Base-by-base conservation (phyloP, 1,139 yeast species). In the Geotrichum europaeum region DNA sequence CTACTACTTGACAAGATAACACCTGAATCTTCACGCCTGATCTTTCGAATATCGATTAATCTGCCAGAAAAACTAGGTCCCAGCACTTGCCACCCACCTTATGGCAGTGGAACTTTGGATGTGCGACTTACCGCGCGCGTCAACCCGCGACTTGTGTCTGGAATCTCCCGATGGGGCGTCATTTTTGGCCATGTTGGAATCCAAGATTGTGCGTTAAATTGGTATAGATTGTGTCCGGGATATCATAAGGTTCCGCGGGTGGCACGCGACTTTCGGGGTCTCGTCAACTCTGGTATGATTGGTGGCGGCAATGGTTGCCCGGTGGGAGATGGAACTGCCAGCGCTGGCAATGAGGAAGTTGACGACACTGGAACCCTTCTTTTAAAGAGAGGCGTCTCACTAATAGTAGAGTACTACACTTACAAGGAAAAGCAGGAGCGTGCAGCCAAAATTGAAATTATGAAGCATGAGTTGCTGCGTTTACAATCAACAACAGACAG, bases 301-400 rank as follows among this genome's bases (percentile, higher is more conserved):
- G 45, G 56, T 18, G 59, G 47, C 10, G 61, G 53, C 15, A 40
- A 57, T 34, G 63, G 61, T n/a, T 40, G 20, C 20, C 47, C 47
- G 10, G 47, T 18, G 10, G 47, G 47, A n/a, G 47, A 22, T 40
- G 47, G 10, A 2, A n/a, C 20, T 2, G 18, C 4, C 47, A n/a
- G 47, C 47, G 47, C 10, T 18, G 18, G 18, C 5, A 40, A n/a
- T 40, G 47, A 40, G 7, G 22, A 40, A 7, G 22, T 40, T 15
- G 47, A 40, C 22, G 9, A n/a, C 20, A 18, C 47, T 40, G 47
- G 47, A 40, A 7, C 20, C 5, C 43, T 22, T 13, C 20, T 62
- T 2, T 55, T 50, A 13, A 45, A 59, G 18, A 50, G 68, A 43
- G 68, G 68, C 3, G 64, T 66, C 10, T 66, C 68, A 4, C 24